These are phyloP conservation scores for Pseudonectria buxi DNA, from an alignment of 2,329 filamentous ascomycete species.

Conservation along the genomic window DNA sequence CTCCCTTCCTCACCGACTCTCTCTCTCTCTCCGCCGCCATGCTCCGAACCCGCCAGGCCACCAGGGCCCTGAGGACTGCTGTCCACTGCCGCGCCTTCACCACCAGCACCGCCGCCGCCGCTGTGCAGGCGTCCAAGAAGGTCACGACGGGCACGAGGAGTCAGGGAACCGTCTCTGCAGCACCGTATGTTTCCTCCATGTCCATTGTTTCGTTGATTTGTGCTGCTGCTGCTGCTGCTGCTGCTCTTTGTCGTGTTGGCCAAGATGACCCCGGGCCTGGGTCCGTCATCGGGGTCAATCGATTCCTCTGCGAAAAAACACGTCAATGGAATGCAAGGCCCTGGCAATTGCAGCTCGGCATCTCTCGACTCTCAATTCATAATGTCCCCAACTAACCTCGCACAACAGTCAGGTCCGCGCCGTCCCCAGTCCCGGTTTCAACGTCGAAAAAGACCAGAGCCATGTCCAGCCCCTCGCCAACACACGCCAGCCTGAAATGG, in stretches of 20 bases:
- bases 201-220: conserved; percentile 1
- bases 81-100: conserved; percentile 31
- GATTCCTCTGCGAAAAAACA: not conserved
- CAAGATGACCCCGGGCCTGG: not conserved
- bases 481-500: conserved; percentile 56
- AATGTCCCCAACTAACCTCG: conserved; percentile 8
- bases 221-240: conserved; percentile 1
- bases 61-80: not conserved
- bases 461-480: conserved; percentile 66
- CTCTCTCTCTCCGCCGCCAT: conserved; percentile 5
- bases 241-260: conserved; percentile 10
- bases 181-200: conserved; percentile 42
- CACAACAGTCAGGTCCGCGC: conserved; percentile 41
- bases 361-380: conserved; percentile 4
- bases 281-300: conserved; percentile 1
- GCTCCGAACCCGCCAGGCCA: conserved; percentile 14
- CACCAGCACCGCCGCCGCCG: conserved; percentile 30
- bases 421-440: conserved; percentile 57
- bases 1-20: conserved; percentile 5
- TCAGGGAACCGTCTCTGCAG: conserved; percentile 40
- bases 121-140: conserved; percentile 34
- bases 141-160: conserved; percentile 36
- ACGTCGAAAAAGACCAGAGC: conserved; percentile 40
- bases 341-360: not conserved
- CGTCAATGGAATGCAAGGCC: conserved; percentile 1